Evolutionary conservation across 352 stramenopile genomes (phyloP).

Genomic region (Phytophthora nicotianae): DNA sequence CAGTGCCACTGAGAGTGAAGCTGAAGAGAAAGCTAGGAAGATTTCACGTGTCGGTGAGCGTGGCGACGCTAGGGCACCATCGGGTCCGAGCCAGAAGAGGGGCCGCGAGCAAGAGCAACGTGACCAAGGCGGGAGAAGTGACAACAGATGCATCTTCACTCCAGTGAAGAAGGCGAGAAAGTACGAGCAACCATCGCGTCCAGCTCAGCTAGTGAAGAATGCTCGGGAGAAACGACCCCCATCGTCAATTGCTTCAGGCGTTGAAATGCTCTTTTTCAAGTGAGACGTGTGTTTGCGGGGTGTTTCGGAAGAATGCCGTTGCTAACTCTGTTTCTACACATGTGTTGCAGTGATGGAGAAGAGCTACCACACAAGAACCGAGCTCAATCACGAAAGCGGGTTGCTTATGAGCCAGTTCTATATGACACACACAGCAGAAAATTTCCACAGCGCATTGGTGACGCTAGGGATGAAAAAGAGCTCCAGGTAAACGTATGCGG

Average conservation of each 20-base stretch:
- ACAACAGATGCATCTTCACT: constrained; percentile 57
- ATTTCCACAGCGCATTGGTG: constrained; percentile 2
- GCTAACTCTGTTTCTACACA: constrained; percentile 1
- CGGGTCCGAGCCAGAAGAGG: constrained; percentile 9
- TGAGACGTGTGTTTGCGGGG: constrained; percentile 17
- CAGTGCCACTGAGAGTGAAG: not conserved
- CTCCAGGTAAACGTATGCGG: constrained; percentile 15
- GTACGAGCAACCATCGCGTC: constrained; percentile 7
- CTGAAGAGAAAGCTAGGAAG: not conserved
- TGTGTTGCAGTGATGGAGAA: constrained; percentile 35
- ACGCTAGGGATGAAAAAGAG: constrained; percentile 1
- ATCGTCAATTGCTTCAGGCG: constrained; percentile 35
- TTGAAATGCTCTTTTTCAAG: constrained; percentile 51
- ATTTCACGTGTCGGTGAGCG: not conserved
- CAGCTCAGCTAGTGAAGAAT: constrained; percentile 3
- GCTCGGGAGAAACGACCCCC: constrained; percentile 9
- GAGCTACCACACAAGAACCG: constrained; percentile 30
- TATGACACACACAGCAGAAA: not conserved
- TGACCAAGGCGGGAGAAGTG: constrained; percentile 8
- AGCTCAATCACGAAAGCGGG: not conserved
- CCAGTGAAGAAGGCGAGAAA: constrained; percentile 55
- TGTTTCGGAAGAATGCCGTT: not conserved
- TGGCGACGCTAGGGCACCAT: not conserved
- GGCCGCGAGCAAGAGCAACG: constrained; percentile 4
- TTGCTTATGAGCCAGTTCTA: constrained; percentile 2